Percentiles rank a stretch among this genome's conserved stretches.
Evolutionary conservation across 495 filamentous ascomycete genomes (phyloP).

Genomic region (Jackrogersella minutella): DNA sequence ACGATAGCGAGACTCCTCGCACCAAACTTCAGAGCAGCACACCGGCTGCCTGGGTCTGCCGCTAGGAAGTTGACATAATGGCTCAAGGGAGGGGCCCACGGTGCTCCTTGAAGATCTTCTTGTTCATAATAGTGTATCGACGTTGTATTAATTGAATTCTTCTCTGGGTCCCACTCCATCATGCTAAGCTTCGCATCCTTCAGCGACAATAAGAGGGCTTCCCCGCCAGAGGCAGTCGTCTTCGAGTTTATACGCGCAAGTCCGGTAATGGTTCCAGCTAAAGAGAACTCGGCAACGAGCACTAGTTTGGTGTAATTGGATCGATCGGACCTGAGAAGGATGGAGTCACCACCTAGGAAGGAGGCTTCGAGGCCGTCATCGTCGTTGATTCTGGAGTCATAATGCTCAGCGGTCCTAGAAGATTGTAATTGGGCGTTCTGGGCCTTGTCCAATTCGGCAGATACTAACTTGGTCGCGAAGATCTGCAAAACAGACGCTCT

Average conservation of each 20-base stretch:
- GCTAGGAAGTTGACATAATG: conserved; percentile 78
- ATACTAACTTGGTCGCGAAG: conserved; percentile 67
- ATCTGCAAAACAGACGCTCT: conserved; percentile 92
- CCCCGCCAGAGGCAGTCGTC: conserved; percentile 77
- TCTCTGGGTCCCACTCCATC: conserved; percentile 91
- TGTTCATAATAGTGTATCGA: conserved; percentile 98
- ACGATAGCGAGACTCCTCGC: conserved; percentile 87
- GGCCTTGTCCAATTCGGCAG: conserved; percentile 60
- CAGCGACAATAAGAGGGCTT: conserved; percentile 83
- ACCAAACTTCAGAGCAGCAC: conserved; percentile 93
- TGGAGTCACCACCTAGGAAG: conserved; percentile 64
- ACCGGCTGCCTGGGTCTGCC: conserved; percentile 90
- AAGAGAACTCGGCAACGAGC: conserved; percentile 79
- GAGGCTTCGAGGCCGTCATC: conserved; percentile 68
- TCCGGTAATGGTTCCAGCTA: conserved; percentile 84
- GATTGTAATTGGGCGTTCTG: conserved; percentile 42
- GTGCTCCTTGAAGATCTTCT: conserved; percentile 80
- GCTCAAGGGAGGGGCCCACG: conserved; percentile 75
- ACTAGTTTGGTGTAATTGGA: conserved; percentile 77
- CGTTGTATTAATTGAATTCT: conserved; percentile 78
- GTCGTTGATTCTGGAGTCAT: conserved; percentile 61
- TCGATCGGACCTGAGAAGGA: conserved; percentile 63
- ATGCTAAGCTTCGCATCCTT: conserved; percentile 91
- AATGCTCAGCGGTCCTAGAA: conserved; percentile 38
- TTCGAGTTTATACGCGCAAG: conserved; percentile 76